Evolutionary conservation across 2,329 filamentous ascomycete genomes (phyloP).

Genomic region (Fusarium multiceps): DNA sequence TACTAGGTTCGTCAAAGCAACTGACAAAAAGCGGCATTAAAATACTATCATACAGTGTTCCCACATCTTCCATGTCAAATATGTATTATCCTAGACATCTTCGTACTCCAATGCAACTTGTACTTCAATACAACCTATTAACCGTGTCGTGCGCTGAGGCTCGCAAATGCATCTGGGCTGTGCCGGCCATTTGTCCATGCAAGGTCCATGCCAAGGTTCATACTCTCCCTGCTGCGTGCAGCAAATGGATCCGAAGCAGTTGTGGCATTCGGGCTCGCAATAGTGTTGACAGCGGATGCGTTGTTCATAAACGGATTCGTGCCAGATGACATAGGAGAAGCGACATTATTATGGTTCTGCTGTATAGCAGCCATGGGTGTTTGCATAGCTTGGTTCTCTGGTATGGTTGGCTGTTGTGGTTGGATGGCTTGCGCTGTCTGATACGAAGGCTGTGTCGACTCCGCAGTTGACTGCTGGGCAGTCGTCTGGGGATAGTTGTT

Average conservation of each 20-base stretch:
- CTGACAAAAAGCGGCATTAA: constrained; percentile 41
- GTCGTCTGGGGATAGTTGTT: constrained; percentile 68
- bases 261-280: constrained; percentile 36
- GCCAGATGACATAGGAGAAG: constrained; percentile 54
- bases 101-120: constrained; percentile 24
- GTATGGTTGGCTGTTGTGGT: constrained; percentile 44
- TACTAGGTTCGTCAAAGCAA: constrained; percentile 5
- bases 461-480: constrained; percentile 53
- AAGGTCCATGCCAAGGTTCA: constrained; percentile 72
- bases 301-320: constrained; percentile 69
- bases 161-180: constrained; percentile 83
- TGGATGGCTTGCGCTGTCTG: constrained; percentile 24
- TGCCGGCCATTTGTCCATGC: constrained; percentile 77
- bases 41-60: constrained; percentile 46
- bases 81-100: constrained; percentile 41
- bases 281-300: constrained; percentile 39
- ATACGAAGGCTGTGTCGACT: constrained; percentile 41
- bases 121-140: constrained; percentile 48
- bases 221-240: constrained; percentile 73
- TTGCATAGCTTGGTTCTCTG: constrained; percentile 46
- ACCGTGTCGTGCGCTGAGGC: constrained; percentile 72
- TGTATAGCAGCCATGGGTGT: constrained; percentile 41
- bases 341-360: constrained; percentile 47
- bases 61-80: constrained; percentile 29
- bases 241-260: constrained; percentile 57